Evolutionary conservation across 805 yeast species (phyloP).

Genomic region (Yarrowia sp.): DNA sequence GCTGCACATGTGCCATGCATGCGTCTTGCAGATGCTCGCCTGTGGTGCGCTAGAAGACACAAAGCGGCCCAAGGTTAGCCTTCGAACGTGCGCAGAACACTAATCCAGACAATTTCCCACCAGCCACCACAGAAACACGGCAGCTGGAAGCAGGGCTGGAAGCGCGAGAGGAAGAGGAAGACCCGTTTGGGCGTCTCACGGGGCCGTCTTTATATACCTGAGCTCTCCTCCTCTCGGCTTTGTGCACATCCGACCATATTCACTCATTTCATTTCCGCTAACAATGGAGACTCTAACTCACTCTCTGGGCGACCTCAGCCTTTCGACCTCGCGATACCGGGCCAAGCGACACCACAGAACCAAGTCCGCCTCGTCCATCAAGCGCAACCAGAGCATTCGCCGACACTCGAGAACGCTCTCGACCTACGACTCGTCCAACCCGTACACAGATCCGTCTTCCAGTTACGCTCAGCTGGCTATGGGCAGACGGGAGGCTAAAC

Average conservation of each 20-base stretch:
- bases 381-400: conserved; percentile 3
- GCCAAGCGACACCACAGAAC: not conserved
- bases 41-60: not conserved
- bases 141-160: no score
- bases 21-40: not conserved
- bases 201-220: not conserved
- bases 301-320: not conserved
- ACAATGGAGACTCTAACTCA: not conserved
- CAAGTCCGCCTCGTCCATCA: conserved; percentile 11
- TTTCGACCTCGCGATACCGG: not conserved
- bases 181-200: not conserved
- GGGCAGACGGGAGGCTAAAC: not conserved
- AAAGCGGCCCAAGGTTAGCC: not conserved
- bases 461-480: not conserved
- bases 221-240: not conserved
- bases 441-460: not conserved
- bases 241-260: conserved; percentile 9
- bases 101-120: conserved; percentile 2
- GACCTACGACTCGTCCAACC: conserved; percentile 9
- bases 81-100: not conserved
- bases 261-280: conserved; percentile 3
- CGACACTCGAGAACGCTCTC: not conserved
- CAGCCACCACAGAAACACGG: not conserved
- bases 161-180: no score
- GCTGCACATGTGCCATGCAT: not conserved